Conservation (phyloP, 306 rosid species). For the Malus sieversii region DNA sequence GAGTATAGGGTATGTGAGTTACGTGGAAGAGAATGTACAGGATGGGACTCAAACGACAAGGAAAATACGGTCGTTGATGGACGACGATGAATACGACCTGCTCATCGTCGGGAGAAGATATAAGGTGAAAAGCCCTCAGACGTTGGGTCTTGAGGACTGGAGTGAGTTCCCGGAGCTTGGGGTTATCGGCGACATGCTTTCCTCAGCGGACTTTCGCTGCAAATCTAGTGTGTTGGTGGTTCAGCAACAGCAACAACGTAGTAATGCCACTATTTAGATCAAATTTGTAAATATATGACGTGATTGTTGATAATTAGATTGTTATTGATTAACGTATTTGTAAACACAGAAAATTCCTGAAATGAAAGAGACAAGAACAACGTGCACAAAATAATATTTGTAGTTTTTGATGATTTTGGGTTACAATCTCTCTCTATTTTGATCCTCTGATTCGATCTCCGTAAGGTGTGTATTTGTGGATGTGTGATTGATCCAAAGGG, state of each 20-base stretch:
- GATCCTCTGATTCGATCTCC: too few relatives aligned
- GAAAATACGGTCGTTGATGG: not conserved
- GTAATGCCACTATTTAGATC: too few relatives aligned
- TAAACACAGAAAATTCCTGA: too few relatives aligned
- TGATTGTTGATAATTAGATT: too few relatives aligned
- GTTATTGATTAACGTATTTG: too few relatives aligned
- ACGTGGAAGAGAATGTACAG: conserved; percentile 26
- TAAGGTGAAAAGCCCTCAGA: not conserved
- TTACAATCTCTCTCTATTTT: too few relatives aligned
- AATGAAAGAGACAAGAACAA: too few relatives aligned
- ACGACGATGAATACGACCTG: not conserved
- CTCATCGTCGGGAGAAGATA: not conserved
- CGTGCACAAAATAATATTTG: too few relatives aligned
- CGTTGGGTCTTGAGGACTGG: not conserved
- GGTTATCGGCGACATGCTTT: not conserved
- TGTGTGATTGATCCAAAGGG: too few relatives aligned
- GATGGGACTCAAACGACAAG: conserved; percentile 29
- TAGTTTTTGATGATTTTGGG: too few relatives aligned
- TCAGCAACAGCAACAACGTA: not conserved
- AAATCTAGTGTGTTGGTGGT: not conserved
- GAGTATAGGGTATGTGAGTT: conserved; percentile 8
- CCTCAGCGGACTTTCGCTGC: not conserved
- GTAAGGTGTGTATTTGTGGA: too few relatives aligned
- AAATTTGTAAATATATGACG: too few relatives aligned
- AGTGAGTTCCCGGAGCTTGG: not conserved